Percentiles rank a stretch among this genome's conserved stretches.
phyloP scores from a whole-genome alignment of 495 filamentous ascomycete genomes.

The Aspergillus sparsus region DNA sequence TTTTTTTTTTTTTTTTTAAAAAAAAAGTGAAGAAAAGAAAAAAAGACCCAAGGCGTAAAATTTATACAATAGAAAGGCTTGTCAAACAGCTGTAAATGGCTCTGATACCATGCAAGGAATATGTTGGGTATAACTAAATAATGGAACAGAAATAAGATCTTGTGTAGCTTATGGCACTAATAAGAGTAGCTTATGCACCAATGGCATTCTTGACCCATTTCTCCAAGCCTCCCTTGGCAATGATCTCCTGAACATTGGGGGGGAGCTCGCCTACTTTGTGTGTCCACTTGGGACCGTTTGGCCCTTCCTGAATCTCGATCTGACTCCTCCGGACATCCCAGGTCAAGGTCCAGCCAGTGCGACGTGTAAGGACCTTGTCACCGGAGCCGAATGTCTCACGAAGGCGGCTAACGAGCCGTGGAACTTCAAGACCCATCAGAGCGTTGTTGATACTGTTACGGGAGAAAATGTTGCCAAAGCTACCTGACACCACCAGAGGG shows the following conservation, averaged over 20 bases:
- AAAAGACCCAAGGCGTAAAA: not conserved
- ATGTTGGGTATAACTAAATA: constrained; percentile 6
- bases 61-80: not conserved
- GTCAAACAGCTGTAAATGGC: not conserved
- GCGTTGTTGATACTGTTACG: constrained; percentile 94
- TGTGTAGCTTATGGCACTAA: not conserved
- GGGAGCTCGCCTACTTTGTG: constrained; percentile 83
- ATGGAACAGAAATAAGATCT: not conserved
- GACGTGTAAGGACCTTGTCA: constrained; percentile 57
- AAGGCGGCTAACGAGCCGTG: constrained; percentile 67
- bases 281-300: constrained; percentile 63
- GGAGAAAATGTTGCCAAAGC: constrained; percentile 87
- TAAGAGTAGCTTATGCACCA: constrained; percentile 14
- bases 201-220: constrained; percentile 80
- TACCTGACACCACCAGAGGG: constrained; percentile 78
- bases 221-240: constrained; percentile 73
- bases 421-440: constrained; percentile 80
- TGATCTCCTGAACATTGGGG: constrained; percentile 87
- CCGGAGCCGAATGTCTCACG: constrained; percentile 58
- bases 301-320: constrained; percentile 71
- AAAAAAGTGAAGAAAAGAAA: not conserved
- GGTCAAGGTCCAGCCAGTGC: constrained; percentile 84
- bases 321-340: constrained; percentile 80
- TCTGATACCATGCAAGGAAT: not conserved
- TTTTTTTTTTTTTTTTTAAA: too few relatives aligned